Evolutionary conservation across 768 basidiomycete genomes (phyloP), one percentile per base, ranked within the genome.

Genomic region (Lyophyllum semitale): DNA sequence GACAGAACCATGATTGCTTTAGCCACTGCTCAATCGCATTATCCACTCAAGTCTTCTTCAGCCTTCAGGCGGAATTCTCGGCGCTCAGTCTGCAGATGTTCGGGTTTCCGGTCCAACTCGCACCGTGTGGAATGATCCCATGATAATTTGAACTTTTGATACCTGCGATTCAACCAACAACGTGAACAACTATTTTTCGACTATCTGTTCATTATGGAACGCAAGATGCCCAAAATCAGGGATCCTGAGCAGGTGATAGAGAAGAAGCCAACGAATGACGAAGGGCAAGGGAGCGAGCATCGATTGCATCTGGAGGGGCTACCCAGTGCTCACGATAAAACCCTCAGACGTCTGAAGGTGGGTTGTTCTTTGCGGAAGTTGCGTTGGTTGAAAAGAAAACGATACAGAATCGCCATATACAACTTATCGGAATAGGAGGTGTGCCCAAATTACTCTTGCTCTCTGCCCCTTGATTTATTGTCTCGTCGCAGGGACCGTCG

Each of bases 401-500:
- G 18, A 32, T 29, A 26, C 37, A 81, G 80, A 75, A 73, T 51
- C 73, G 81, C 6, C 81, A 82, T 60, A 77, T 82, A 43, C 80
- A 81, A 54, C 66, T 82, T 4, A 81, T 81, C 63, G 79, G 78
- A 2, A 79, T 81, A 42, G 78, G 78, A 64, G 79, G 79, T 77
- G 58, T 33, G 58, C 42, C 25, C 17, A 37, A 22, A n/a, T 20
- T 64, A 56, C 9, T 42, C 12, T 17, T 44, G 11, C 4, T 46
- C 8, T 25, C 26, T 9, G 12, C 22, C 3, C 25, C 59, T 47
- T 42, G 4, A 8, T 47, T 57, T 40, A n/a, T n/a, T 42, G 27
- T 43, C 55, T 45, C 20, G 22, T 41, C 35, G 43, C 50, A 76
- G 88, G 88, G 43, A 86, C 87, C n/a, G 80, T 91, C 55, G 88